These are phyloP conservation scores for Coleophoma eucalyptorum DNA, from an alignment of 2,329 filamentous ascomycete species.

Conservation along the genomic window DNA sequence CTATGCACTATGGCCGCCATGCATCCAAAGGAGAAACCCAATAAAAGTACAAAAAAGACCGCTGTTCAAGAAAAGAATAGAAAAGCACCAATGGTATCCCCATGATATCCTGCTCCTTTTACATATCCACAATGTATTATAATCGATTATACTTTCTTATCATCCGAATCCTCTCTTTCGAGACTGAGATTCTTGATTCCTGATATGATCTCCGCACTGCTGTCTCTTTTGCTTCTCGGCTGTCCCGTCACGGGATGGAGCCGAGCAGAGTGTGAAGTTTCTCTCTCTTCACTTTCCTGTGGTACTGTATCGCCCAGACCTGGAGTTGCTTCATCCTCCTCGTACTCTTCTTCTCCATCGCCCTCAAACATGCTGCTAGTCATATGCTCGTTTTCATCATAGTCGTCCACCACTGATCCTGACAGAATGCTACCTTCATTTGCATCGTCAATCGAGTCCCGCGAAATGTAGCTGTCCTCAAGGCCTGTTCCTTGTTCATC, in stretches of 20 bases:
- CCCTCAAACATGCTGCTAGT: conserved; percentile 24
- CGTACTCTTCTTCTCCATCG: conserved; percentile 29
- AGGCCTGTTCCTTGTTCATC: conserved; percentile 46
- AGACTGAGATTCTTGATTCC: conserved; percentile 51
- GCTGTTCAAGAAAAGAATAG: neutral
- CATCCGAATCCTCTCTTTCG: conserved; percentile 29
- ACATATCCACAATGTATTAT: neutral
- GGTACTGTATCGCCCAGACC: conserved; percentile 11
- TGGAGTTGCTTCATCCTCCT: conserved; percentile 20
- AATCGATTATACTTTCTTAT: conserved; percentile 14
- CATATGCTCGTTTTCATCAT: conserved; percentile 20
- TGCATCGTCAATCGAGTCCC: conserved; percentile 41
- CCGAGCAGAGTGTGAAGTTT: neutral
- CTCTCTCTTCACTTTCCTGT: neutral
- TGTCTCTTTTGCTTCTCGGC: conserved; percentile 35
- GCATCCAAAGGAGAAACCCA: neutral
- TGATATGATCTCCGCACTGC: conserved; percentile 54
- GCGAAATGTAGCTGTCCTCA: conserved; percentile 53
- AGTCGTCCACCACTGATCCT: conserved; percentile 7
- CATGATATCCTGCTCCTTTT: neutral
- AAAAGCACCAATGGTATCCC: neutral
- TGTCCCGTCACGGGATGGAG: neutral
- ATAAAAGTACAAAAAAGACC: neutral
- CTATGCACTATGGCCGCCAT: neutral
- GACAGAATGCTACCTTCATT: conserved; percentile 21